Evolutionary conservation across 2,329 filamentous ascomycete genomes (phyloP).

Genomic region (Chaetomium olivaceum): DNA sequence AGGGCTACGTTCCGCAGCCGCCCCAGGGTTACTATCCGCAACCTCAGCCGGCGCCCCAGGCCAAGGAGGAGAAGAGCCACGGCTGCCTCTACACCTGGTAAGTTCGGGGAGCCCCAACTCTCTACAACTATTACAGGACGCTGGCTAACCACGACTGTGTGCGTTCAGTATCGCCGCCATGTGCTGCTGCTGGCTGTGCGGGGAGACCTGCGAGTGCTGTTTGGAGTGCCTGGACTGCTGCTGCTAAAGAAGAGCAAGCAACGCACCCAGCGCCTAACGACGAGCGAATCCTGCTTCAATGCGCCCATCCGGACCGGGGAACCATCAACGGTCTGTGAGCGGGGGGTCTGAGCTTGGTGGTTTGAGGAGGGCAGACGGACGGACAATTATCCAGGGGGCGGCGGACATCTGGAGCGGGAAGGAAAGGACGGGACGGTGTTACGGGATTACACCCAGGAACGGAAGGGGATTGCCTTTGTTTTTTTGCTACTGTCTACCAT

Average conservation of each 20-base stretch:
- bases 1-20: constrained; percentile 20
- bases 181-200: constrained; percentile 49
- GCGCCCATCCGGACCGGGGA: background rate
- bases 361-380: background rate
- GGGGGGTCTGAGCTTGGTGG: background rate
- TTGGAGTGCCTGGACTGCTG: constrained; percentile 45
- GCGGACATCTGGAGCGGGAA: background rate
- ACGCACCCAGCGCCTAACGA: background rate
- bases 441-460: background rate
- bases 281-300: background rate
- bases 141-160: background rate
- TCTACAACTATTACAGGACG: background rate
- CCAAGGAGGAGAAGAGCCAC: constrained; percentile 44
- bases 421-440: background rate
- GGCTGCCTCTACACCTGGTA: constrained; percentile 46
- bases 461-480: background rate
- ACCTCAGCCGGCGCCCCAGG: constrained; percentile 36
- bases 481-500: background rate
- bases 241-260: constrained; percentile 28
- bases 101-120: constrained; percentile 7
- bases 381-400: background rate
- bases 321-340: background rate
- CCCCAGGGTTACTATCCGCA: constrained; percentile 14
- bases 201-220: constrained; percentile 48
- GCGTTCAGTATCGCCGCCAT: constrained; percentile 42